These are phyloP conservation scores for Kwoniella shivajii DNA, from an alignment of 1,284 basidiomycete genomes.

Conservation along the genomic window DNA sequence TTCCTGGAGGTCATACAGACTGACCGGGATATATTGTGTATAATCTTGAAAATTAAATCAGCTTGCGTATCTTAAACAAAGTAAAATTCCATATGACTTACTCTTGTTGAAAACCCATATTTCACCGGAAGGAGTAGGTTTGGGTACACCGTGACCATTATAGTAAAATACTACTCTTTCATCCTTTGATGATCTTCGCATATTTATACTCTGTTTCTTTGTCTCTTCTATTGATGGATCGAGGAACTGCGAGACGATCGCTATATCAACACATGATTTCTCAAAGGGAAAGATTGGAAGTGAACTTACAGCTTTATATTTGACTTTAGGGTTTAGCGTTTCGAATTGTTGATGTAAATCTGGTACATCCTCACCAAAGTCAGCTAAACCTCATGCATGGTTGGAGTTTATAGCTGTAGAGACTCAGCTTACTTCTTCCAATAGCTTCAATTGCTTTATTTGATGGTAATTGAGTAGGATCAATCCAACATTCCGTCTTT, in stretches of 20 bases:
- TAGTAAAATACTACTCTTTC: conserved; percentile 97
- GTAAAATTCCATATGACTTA: conserved; percentile 31
- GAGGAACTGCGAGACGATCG: conserved; percentile 61
- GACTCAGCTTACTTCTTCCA: conserved; percentile 44
- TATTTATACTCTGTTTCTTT: conserved; percentile 80
- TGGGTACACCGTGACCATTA: conserved; percentile 97
- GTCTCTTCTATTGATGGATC: conserved; percentile 96
- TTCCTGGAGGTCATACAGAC: conserved; percentile 85
- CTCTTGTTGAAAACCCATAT: conserved; percentile 97
- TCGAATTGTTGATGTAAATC: conserved; percentile 95
- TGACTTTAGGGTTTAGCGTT: conserved; percentile 78
- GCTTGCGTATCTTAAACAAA: conserved; percentile 5
- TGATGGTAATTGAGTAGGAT: conserved; percentile 84
- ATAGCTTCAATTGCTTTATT: conserved; percentile 70
- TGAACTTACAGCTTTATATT: conserved; percentile 70
- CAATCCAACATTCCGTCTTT: conserved; percentile 95
- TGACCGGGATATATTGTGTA: conserved; percentile 98
- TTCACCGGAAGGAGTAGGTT: conserved; percentile 93
- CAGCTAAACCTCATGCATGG: neutral
- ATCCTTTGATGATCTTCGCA: conserved; percentile 87
- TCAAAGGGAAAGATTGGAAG: neutral
- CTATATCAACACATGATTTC: conserved; percentile 29
- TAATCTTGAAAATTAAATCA: conserved; percentile 59
- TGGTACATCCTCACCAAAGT: conserved; percentile 15
- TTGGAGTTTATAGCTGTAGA: neutral